Evolutionary conservation across 306 rosid genomes (phyloP), one percentile per base, ranked within the genome.

Genomic region (Cicer judaicum): DNA sequence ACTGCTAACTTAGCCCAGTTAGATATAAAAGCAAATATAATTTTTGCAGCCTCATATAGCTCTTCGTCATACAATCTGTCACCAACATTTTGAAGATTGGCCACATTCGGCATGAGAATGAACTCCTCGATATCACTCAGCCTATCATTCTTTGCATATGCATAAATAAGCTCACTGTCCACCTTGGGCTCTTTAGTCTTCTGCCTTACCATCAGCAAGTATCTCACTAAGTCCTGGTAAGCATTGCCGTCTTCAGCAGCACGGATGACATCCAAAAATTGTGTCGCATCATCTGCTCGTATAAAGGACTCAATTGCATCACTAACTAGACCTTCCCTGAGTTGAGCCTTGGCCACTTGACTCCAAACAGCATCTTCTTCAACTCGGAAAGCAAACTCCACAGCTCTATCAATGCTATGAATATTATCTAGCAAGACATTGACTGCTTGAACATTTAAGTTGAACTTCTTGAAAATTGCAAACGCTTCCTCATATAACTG

Each of bases 361-460:
- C 99, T 95, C 99, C 99, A 95, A 86, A 95, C 99, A 64, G 96
- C 93, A 76, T 95, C 99, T 83, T 95, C 99, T 81, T 95, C 99
- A 67, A 92, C 99, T 41, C 99, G 93, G 91, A 92, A 95, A 53
- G 97, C 98, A 83, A 95, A 95, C 84, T 95, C 99, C 64, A 89
- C 99, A 84, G 98, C 99, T 59, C 99, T 87, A 68, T 92, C 98
- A 73, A 92, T 89, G 84, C 97, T 95, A 57, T 73, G 95, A 64
- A 95, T 87, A 73, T 89, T 90, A 78, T 92, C 98, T 74, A 95
- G 79, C 75, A 95, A 83, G 68, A 95, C 99, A 80, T 92, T 95
- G 70, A 95, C 99, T 15, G 99, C 98, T 82, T 95, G 98, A 41
- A 95, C 99, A 86, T 95, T 95, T 84, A 95, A 86, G 85, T 95